Percentiles rank a stretch among this genome's conserved stretches.
Conservation (phyloP, 208 protist genomes). For the Baffinella frigidus region DNA sequence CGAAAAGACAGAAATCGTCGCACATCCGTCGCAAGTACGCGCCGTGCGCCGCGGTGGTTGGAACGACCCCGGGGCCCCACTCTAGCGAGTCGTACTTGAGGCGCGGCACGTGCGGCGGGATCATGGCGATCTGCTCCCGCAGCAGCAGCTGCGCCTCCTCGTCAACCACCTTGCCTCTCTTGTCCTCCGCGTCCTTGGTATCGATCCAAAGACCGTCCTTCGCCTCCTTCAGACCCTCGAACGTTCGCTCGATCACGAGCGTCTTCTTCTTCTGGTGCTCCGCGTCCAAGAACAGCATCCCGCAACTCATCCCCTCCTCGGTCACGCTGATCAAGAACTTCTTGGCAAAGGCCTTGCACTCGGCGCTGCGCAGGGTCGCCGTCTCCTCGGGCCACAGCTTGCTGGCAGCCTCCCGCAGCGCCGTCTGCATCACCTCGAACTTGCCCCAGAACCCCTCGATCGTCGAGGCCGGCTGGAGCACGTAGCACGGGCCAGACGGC, state of each 20-base stretch:
- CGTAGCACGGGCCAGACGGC: too few species aligned
- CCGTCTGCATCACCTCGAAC: not conserved
- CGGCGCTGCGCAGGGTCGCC: not conserved
- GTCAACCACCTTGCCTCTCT: not conserved
- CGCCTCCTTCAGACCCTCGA: not conserved
- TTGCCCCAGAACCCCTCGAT: not conserved
- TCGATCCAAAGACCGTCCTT: not conserved
- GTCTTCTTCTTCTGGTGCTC: not conserved
- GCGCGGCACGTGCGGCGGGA: not conserved
- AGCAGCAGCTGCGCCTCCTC: slow-evolving; percentile 3
- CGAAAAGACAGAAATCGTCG: not conserved
- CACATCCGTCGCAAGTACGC: not conserved
- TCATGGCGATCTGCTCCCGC: not conserved
- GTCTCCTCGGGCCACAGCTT: not conserved
- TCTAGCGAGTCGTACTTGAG: not conserved
- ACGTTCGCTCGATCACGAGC: not conserved
- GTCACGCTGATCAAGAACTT: not conserved
- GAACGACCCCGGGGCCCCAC: not conserved
- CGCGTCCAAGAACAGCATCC: not conserved
- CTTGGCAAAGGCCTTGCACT: not conserved
- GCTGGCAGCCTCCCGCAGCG: not conserved
- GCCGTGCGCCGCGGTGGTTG: not conserved
- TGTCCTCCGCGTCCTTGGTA: not conserved
- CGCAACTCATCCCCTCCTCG: not conserved
- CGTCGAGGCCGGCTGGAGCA: not conserved